Evolutionary conservation across 192 early-diverging fungal genomes (phyloP).

Genomic region (Nowakowskiella sp.): DNA sequence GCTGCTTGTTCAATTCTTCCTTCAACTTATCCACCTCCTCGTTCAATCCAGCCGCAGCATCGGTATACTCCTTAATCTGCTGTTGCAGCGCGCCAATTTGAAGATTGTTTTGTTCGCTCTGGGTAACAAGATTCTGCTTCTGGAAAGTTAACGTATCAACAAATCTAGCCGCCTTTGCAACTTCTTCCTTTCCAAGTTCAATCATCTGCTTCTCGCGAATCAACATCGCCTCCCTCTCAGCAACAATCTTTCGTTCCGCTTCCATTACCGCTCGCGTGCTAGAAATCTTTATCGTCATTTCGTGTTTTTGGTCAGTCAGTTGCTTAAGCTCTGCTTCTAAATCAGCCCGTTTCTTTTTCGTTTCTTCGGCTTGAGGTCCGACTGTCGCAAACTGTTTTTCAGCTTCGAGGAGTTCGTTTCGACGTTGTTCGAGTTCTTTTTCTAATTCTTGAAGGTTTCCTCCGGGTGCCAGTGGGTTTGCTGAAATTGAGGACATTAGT

Average conservation of each 20-base stretch:
- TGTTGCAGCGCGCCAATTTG: constrained; percentile 40
- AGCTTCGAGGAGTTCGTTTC: constrained; percentile 54
- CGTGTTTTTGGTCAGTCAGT: constrained; percentile 55
- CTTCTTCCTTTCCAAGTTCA: constrained; percentile 33
- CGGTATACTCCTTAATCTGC: constrained; percentile 42
- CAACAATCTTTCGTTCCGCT: constrained; percentile 42
- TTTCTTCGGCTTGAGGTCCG: constrained; percentile 39
- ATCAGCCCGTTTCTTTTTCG: constrained; percentile 42
- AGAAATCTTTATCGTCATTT: constrained; percentile 46
- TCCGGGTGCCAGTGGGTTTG: constrained; percentile 2
- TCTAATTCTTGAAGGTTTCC: constrained; percentile 25
- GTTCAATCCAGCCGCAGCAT: constrained; percentile 40
- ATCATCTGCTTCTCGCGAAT: constrained; percentile 30
- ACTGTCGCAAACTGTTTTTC: constrained; percentile 50
- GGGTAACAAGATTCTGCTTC: constrained; percentile 38
- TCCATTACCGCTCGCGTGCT: constrained; percentile 53
- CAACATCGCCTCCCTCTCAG: constrained; percentile 45
- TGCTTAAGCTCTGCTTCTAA: constrained; percentile 52
- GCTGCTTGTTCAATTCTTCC: constrained; percentile 51
- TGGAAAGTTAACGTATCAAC: constrained; percentile 25
- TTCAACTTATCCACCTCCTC: constrained; percentile 47
- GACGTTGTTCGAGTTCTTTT: constrained; percentile 44
- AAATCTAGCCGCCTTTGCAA: constrained; percentile 37
- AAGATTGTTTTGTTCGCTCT: constrained; percentile 33
- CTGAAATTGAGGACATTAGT: neutral